Conservation (phyloP, 75 land plant genomes). For the Selaginella moellendorffii region DNA sequence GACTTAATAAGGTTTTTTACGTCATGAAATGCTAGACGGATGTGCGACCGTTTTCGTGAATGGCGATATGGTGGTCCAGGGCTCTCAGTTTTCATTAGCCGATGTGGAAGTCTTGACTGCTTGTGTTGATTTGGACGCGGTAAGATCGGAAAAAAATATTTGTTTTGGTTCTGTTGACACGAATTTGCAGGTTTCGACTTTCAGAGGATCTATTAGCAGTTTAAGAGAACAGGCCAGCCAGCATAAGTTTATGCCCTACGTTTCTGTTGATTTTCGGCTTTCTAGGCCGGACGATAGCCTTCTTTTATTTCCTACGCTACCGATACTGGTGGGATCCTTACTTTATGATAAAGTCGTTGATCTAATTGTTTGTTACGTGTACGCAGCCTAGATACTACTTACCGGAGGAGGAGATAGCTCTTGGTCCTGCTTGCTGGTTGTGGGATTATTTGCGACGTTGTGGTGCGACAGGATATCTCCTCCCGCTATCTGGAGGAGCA, state of each 20-base stretch:
- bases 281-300: conserved; percentile 37
- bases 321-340: conserved; percentile 60
- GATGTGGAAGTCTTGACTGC: conserved; percentile 89
- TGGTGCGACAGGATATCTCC: conserved; percentile 94
- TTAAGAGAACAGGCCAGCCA: conserved; percentile 87
- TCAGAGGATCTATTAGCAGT: conserved; percentile 78
- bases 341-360: background rate
- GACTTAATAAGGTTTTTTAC: too few relatives aligned
- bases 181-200: conserved; percentile 54
- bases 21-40: conserved; percentile 42
- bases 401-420: conserved; percentile 93
- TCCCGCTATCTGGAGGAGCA: conserved; percentile 99
- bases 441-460: conserved; percentile 98
- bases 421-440: conserved; percentile 95
- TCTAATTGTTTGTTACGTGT: background rate
- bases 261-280: conserved; percentile 46
- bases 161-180: conserved; percentile 3
- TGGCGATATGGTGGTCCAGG: conserved; percentile 96
- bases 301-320: conserved; percentile 32
- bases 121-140: conserved; percentile 75
- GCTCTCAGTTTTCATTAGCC: conserved; percentile 83
- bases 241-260: conserved; percentile 35
- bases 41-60: conserved; percentile 76
- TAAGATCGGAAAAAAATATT: conserved; percentile 19
- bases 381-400: conserved; percentile 60